Conservation (phyloP, 2,329 filamentous ascomycete genomes). For the Diaporthe helianthi region DNA sequence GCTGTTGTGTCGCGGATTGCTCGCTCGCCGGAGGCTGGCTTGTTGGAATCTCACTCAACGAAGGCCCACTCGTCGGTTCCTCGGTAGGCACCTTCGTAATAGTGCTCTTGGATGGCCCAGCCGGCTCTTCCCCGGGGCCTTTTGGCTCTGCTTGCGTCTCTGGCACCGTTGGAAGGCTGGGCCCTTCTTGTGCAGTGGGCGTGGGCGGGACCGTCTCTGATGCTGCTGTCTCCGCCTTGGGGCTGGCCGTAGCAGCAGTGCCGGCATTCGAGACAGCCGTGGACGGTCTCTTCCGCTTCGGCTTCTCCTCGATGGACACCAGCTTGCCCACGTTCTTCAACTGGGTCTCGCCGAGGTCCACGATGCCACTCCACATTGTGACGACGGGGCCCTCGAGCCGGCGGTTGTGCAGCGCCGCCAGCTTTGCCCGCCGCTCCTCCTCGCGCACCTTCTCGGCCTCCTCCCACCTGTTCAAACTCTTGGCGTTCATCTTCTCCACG, state of each 20-base stretch:
- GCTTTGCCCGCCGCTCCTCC: conserved; percentile 80
- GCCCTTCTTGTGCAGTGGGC: conserved; percentile 13
- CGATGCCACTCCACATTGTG: conserved; percentile 92
- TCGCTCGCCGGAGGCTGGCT: background rate
- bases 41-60: background rate
- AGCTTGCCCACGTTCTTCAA: conserved; percentile 73
- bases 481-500: conserved; percentile 86
- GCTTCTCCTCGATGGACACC: conserved; percentile 67
- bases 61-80: background rate
- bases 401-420: conserved; percentile 87
- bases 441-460: conserved; percentile 88
- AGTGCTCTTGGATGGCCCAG: background rate
- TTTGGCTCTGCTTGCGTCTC: conserved; percentile 29
- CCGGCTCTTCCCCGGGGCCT: conserved; percentile 28
- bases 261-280: conserved; percentile 19
- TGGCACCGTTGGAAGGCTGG: conserved; percentile 5
- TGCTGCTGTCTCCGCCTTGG: conserved; percentile 35
- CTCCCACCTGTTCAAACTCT: conserved; percentile 93
- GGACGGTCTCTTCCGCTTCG: conserved; percentile 54
- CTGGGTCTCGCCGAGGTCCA: conserved; percentile 79
- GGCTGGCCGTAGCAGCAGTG: conserved; percentile 20
- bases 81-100: background rate
- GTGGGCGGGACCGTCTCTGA: conserved; percentile 34
- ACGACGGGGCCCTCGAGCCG: conserved; percentile 89
- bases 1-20: background rate